Base-by-base conservation (phyloP, 2,329 filamentous ascomycete species). In the Corinectria fuckeliana region DNA sequence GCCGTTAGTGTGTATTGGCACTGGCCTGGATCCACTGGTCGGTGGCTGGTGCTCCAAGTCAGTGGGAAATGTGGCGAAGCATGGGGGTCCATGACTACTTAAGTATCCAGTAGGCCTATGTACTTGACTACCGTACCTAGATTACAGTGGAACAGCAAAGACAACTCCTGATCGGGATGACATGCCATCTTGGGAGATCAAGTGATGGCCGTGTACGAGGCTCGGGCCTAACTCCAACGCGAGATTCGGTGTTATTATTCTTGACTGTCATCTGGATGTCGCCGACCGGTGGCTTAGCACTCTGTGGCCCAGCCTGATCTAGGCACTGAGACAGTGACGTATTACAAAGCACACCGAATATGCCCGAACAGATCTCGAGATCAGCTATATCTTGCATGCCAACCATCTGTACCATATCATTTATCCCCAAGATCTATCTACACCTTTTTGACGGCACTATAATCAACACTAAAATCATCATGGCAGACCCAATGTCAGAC, bases 261-360 rank as follows among this genome's bases (percentile, higher is more conserved):
- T 18, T 45, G 8, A 28, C n/a, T 42, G 52, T 47, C 45, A 36
- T 34, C 20, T 36, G 11, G n/a, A 26, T 18, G 42, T 9, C 25
- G 25, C 26, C 38, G 30, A 5, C 9, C 18, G 32, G 18, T 42
- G 34, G 36, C 48, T 36, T 36, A 36, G 32, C 32, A 36, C 32
- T 36, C 32, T 8, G 48, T 41, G 41, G 41, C 34, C 44, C 23
- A 42, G 47, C 28, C 34, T 38, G 20, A 38, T 55, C 50, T 25
- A 69, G 63, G 65, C 67, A 66, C n/a, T n/a, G n/a, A n/a, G 66
- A 44, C 60, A 63, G 64, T 73, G 73, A 73, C 72, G 75, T 72
- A 78, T 78, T 78, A 78, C 77, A 76, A 78, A 78, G 77, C 77
- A 76, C 65, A 60, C 72, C 61, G 73, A 72, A 73, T 47, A 57